Conservation (phyloP, 1,284 basidiomycete genomes). For the Cronartium ribicola region DNA sequence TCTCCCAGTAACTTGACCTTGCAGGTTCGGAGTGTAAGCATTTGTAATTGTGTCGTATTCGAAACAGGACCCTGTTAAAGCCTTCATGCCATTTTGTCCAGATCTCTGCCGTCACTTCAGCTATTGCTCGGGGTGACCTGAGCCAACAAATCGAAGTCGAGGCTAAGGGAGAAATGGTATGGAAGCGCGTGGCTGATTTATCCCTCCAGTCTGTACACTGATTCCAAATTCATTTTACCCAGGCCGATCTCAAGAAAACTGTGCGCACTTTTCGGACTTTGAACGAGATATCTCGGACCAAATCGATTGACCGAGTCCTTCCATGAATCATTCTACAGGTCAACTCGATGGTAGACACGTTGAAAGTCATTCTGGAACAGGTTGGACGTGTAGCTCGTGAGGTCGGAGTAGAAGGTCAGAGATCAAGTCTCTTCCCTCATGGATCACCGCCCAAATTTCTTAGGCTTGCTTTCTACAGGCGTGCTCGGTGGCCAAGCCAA, state of each 20-base stretch:
- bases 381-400: constrained; percentile 79
- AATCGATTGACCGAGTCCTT: no score
- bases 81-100: not conserved
- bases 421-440: not conserved
- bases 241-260: constrained; percentile 42
- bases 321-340: constrained; percentile 8
- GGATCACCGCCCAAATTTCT: not conserved
- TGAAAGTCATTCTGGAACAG: constrained; percentile 53
- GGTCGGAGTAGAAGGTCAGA: constrained; percentile 78
- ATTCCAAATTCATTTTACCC: not conserved
- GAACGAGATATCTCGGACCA: not conserved
- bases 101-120: constrained; percentile 51
- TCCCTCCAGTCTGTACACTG: not conserved
- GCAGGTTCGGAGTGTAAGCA: constrained; percentile 51
- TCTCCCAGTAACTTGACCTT: constrained; percentile 52
- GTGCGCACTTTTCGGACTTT: constrained; percentile 3
- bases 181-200: not conserved
- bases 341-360: constrained; percentile 38
- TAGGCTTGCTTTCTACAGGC: constrained; percentile 3
- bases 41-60: not conserved
- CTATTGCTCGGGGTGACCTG: constrained; percentile 52
- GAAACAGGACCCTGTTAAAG: no score
- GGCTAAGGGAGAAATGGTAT: constrained; percentile 52
- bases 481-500: constrained; percentile 74
- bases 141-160: constrained; percentile 53